phyloP scores from a whole-genome alignment of 2,329 filamentous ascomycete species.

The Fusarium continuum region DNA sequence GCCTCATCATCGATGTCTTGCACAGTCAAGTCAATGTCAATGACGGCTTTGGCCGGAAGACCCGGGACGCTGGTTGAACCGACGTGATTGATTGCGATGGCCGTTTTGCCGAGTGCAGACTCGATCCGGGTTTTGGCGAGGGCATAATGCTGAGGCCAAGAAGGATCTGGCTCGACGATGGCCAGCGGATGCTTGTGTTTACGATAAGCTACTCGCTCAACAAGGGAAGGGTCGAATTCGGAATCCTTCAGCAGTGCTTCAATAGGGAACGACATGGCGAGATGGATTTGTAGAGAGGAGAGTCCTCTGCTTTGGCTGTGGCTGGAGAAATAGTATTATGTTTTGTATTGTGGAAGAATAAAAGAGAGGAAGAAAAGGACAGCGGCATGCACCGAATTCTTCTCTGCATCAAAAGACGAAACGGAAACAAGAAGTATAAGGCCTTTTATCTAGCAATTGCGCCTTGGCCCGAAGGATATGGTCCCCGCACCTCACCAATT shows the following conservation, averaged over 20 bases:
- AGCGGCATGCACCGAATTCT: too few species aligned
- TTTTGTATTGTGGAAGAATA: too few species aligned
- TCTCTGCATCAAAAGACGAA: too few species aligned
- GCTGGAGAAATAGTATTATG: too few species aligned
- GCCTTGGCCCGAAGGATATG: too few species aligned
- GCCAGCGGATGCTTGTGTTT: constrained; percentile 35
- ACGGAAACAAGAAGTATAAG: too few species aligned
- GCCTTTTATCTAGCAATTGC: too few species aligned
- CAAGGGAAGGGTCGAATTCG: constrained; percentile 27
- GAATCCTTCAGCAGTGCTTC: constrained; percentile 44
- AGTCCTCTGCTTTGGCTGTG: too few species aligned
- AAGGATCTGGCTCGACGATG: constrained; percentile 50
- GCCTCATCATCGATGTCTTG: constrained; percentile 51
- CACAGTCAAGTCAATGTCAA: constrained; percentile 62
- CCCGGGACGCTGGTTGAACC: constrained; percentile 61
- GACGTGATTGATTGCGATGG: constrained; percentile 55
- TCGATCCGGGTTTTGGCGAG: constrained; percentile 47
- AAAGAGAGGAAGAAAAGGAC: too few species aligned
- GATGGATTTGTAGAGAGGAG: too few species aligned
- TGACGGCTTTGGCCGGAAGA: constrained; percentile 60
- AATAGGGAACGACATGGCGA: constrained; percentile 34
- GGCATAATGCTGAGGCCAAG: constrained; percentile 50
- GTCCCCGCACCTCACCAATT: too few species aligned
- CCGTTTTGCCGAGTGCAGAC: constrained; percentile 48
- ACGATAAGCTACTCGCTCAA: constrained; percentile 43